phyloP scores from a whole-genome alignment of 306 rosid genomes.

The Bauhinia variegata region DNA sequence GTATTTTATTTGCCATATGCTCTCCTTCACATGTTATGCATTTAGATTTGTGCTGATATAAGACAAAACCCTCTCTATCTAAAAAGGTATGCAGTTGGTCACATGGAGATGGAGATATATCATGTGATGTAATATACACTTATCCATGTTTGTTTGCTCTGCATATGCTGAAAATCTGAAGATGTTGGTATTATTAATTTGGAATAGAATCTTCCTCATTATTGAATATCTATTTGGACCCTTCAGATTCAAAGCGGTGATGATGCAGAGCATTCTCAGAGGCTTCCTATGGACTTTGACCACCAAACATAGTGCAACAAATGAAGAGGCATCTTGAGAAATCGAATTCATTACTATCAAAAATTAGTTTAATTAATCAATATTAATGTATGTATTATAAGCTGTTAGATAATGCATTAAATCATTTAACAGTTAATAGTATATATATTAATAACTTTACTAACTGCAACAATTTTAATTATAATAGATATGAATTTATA shows the following conservation, averaged over 20 bases:
- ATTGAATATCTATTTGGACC: constrained; percentile 42
- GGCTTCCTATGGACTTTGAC: constrained; percentile 43
- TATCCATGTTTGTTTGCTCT: constrained; percentile 44
- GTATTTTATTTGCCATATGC: constrained; percentile 35
- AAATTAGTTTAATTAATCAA: too few relatives aligned
- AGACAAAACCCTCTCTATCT: constrained; percentile 50
- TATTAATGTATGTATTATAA: too few relatives aligned
- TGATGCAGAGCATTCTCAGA: constrained; percentile 35
- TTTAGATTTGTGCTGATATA: constrained; percentile 54
- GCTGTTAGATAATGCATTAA: too few relatives aligned
- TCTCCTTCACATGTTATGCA: constrained; percentile 56
- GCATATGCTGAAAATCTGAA: constrained; percentile 38
- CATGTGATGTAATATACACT: constrained; percentile 53
- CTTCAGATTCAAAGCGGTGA: constrained; percentile 34
- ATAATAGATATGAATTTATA: too few relatives aligned
- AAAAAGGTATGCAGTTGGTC: constrained; percentile 53
- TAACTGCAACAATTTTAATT: too few relatives aligned
- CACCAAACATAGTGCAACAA: constrained; percentile 41
- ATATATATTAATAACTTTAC: too few relatives aligned
- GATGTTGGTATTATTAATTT: constrained; percentile 45
- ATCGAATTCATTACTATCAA: too few relatives aligned
- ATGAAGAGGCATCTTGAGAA: constrained; percentile 3
- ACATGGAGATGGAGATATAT: constrained; percentile 57
- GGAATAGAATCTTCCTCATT: constrained; percentile 56
- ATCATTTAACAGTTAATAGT: too few relatives aligned